phyloP scores from a whole-genome alignment of 148 eudicot genomes.

The Heliamphora exappendiculata region DNA sequence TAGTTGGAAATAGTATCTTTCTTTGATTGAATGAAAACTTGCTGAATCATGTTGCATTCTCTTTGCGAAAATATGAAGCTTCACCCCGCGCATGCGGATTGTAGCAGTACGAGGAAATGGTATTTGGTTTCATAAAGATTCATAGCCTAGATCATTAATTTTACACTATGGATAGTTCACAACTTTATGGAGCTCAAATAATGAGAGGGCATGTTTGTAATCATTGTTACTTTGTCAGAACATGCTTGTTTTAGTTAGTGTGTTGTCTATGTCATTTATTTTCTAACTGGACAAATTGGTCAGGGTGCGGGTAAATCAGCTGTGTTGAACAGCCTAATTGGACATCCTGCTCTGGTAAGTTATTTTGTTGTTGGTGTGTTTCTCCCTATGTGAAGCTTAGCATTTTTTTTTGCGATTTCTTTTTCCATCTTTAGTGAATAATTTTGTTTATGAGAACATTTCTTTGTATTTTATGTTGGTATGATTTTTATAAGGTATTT shows the following conservation, averaged over 20 bases:
- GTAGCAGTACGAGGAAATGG: constrained; percentile 22
- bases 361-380: neutral
- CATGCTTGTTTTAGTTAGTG: neutral
- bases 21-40: neutral
- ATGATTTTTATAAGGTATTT: neutral
- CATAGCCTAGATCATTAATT: neutral
- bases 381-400: neutral
- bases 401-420: neutral
- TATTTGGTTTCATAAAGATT: constrained; percentile 12
- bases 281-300: constrained; percentile 11
- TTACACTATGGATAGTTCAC: neutral
- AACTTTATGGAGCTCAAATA: neutral
- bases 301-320: constrained; percentile 99
- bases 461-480: neutral
- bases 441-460: neutral
- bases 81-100: constrained; percentile 48
- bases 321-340: constrained; percentile 91
- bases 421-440: neutral
- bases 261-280: neutral
- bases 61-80: neutral
- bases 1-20: neutral
- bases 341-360: constrained; percentile 94
- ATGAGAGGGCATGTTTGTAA: constrained; percentile 5
- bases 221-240: neutral
- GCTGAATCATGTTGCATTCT: neutral